Base-by-base conservation (phyloP, 2,329 filamentous ascomycete species). In the Rasamsonia emersonii region DNA sequence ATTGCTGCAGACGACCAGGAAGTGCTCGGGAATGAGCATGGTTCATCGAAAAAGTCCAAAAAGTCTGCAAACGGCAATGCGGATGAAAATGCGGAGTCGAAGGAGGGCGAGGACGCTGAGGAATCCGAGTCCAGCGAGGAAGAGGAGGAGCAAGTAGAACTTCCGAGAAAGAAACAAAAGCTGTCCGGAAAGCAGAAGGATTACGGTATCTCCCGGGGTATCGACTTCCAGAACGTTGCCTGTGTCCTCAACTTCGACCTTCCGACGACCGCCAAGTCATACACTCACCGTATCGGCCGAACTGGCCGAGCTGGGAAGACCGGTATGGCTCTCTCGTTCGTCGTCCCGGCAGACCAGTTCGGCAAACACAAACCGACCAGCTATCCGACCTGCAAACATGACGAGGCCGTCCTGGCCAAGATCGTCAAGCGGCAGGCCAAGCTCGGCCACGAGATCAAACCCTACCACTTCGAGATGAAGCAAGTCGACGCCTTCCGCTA, bases 231-330 rank as follows among this genome's bases (percentile, higher is more conserved):
- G 50, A 89, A 95, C 51, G 88, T 98, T 33, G 79, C 86, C 3
- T 86, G 84, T 41, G 88, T 98, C 15, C 77, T 98, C 54, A 98
- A 98, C 64, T 98, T 98, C 57, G 91, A 98, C 58, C 78, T 98
- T 10, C 91, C 91, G 1, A 76, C 78, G 10, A 82, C 79, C 6
- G 81, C 86, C 21, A 93, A 86, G 54, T 93, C 86, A 6, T 98
- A 98, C 59, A 93, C 84, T n/a, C 91, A 98, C 61, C 80, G 91
- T 33, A 93, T 98, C 49, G 91, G 91, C 18, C 79, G 91, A 18
- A 98, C 91, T 4, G 91, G 86, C 2, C 77, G 91, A 39, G 91
- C 88, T 2, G 89, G 88, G 8, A 85, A 93, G 53, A 79, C 82
- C 1, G 91, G 91, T 38, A 96, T 94, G 73, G 86, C 91, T 0